Base-by-base conservation (phyloP, 1,284 basidiomycete species). In the Moesziomyces sp. region DNA sequence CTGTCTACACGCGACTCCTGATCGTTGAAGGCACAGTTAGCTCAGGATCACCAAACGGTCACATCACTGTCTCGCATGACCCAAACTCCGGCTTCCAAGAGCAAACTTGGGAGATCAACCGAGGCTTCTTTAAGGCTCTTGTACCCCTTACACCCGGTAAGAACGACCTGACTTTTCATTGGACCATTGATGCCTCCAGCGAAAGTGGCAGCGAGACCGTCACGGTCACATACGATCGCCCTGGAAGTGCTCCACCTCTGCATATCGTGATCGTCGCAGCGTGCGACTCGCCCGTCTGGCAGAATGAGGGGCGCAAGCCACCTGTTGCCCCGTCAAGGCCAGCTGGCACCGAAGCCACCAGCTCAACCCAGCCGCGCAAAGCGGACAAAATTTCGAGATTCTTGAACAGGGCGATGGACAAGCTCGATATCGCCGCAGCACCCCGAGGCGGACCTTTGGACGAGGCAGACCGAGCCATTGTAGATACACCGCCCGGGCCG, bases 241-340 rank as follows among this genome's bases (percentile, higher is more conserved):
- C 60, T 5, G 43, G 26, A 10, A 45, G 43, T 24, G 46, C 46
- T 19, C 63, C 65, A 6, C 70, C 64, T 16, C 46, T 76, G 16
- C 70, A 74, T 30, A 61, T 76, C 16, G 74, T 59, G 19, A 60
- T 76, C 40, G 46, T 76, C 8, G 57, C 60, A 1, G 74, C 70
- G 0, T 45, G 43, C 5, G 70, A 76, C 49, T 73, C 70, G 13
- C 65, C 74, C 1, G 63, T 70, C 9, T 70, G 72, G 66, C 26
- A 49, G 1, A 54, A 60, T 16, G 47, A 60, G 1, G 62, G 68
- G 3, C 46, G 54, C 3, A 53, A 58, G 40, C 49, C 51, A 1
- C 52, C 58, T 8, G 50, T 40, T 43, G 19, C 52, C 14, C 66
- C 56, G 14, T 16, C 11, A 26, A 43, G 45, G 46, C 54, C 34